These are phyloP conservation scores for Cordyceps farinosa DNA, from an alignment of 2,329 filamentous ascomycete species.

Conservation along the genomic window DNA sequence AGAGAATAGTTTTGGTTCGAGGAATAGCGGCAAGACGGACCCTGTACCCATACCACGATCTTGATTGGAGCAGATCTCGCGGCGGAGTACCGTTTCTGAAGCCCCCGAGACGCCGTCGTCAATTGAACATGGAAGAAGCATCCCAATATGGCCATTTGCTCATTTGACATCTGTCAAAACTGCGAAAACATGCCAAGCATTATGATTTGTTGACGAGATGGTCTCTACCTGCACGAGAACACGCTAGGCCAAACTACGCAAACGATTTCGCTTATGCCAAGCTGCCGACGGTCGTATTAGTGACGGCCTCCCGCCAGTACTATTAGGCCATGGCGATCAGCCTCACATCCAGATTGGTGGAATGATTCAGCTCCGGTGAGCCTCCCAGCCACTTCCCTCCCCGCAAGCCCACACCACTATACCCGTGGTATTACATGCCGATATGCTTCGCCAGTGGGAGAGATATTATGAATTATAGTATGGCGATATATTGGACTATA, in stretches of 20 bases:
- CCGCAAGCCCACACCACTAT: too few relatives aligned
- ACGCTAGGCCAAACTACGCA: not conserved
- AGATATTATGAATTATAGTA: not conserved
- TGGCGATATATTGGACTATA: too few relatives aligned
- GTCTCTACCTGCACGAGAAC: not conserved
- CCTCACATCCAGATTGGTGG: conserved; percentile 23
- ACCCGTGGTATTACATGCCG: not conserved
- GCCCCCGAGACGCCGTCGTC: too few relatives aligned
- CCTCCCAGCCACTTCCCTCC: not conserved
- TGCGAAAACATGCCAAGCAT: too few relatives aligned
- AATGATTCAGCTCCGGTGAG: not conserved
- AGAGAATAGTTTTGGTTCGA: not conserved
- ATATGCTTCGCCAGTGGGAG: not conserved
- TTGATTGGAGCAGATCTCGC: not conserved
- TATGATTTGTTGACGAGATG: too few relatives aligned
- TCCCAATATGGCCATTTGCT: too few relatives aligned
- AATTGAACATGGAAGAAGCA: too few relatives aligned
- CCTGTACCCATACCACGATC: not conserved
- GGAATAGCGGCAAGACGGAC: not conserved
- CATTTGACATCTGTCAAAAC: too few relatives aligned
- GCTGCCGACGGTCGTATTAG: conserved; percentile 26
- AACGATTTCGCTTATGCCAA: not conserved
- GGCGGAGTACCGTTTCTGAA: not conserved
- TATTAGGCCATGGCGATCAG: conserved; percentile 42
- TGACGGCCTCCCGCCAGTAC: conserved; percentile 44